Percentiles rank a stretch among this genome's conserved stretches.
Conservation (phyloP, 768 basidiomycete genomes). For the Sistotremastrum niveocremeum region DNA sequence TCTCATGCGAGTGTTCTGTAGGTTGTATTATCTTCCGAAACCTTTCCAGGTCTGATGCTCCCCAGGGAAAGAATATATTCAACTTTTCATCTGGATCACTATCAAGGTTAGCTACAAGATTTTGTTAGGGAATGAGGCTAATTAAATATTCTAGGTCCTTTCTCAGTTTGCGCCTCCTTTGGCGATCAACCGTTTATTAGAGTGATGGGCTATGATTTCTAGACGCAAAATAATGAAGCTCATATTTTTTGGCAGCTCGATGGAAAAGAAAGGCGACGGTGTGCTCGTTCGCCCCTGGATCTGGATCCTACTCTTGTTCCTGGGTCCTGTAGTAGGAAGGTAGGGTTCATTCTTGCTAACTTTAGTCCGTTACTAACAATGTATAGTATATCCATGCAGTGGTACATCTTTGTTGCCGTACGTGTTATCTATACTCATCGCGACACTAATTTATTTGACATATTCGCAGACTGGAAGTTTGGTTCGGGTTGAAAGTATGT, state of each 20-base stretch:
- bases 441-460: conserved; percentile 14
- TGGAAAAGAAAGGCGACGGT: conserved; percentile 23
- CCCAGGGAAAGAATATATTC: conserved; percentile 1
- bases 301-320: conserved; percentile 25
- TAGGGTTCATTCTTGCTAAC: not conserved
- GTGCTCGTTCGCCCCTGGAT: conserved; percentile 33
- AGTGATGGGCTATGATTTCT: conserved; percentile 11
- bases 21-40: not conserved
- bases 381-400: conserved; percentile 23
- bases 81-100: not conserved
- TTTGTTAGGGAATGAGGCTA: no score
- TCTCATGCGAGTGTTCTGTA: conserved; percentile 22
- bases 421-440: conserved; percentile 25
- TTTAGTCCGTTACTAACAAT: conserved; percentile 8
- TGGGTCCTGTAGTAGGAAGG: conserved; percentile 20
- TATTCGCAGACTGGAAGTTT: conserved; percentile 25
- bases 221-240: not conserved
- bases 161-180: conserved; percentile 19
- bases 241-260: conserved; percentile 16
- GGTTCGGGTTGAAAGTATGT: conserved; percentile 36
- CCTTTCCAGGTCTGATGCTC: not conserved
- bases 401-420: conserved; percentile 25
- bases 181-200: conserved; percentile 26
- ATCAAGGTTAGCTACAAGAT: not conserved
- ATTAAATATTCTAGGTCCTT: no score